phyloP scores from a whole-genome alignment of 1,139 yeast species.

The Saccharomycopsis hybrid region DNA sequence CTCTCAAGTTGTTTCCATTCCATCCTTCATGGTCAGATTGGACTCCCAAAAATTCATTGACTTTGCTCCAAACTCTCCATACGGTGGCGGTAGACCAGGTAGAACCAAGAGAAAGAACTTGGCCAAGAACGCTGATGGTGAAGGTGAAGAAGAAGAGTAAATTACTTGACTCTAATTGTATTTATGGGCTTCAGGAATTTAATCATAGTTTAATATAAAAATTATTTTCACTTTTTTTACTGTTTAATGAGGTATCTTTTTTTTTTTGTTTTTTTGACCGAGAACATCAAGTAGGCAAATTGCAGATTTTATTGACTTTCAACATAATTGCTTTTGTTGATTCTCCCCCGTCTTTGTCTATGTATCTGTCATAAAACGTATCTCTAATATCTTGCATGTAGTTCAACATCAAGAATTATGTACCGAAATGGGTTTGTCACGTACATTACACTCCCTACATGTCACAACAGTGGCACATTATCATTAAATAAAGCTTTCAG shows the following conservation, averaged over 20 bases:
- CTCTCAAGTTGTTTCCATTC: constrained; percentile 97
- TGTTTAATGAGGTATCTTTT: neutral
- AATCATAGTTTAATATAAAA: neutral
- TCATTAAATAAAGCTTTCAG: too few relatives aligned
- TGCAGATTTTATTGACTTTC: too few relatives aligned
- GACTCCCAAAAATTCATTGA: constrained; percentile 99
- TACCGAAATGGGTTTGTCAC: too few relatives aligned
- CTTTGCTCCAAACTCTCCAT: constrained; percentile 98
- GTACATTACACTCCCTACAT: too few relatives aligned
- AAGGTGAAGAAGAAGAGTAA: constrained; percentile 60
- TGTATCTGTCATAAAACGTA: too few relatives aligned
- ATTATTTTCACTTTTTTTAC: too few relatives aligned
- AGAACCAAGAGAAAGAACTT: constrained; percentile 98
- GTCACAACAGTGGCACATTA: too few relatives aligned
- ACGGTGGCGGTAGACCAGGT: constrained; percentile 99
- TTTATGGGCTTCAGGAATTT: neutral
- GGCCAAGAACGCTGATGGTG: constrained; percentile 52
- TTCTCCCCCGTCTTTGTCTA: too few relatives aligned
- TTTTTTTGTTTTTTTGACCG: neutral
- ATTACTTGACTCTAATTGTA: neutral
- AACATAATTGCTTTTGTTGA: too few relatives aligned
- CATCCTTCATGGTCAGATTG: constrained; percentile 99
- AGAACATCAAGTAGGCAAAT: neutral
- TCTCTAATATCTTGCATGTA: too few relatives aligned
- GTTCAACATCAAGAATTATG: too few relatives aligned